phyloP scores from a whole-genome alignment of 2,329 filamentous ascomycete species.

The Zelopaecilomyces penicillatus region DNA sequence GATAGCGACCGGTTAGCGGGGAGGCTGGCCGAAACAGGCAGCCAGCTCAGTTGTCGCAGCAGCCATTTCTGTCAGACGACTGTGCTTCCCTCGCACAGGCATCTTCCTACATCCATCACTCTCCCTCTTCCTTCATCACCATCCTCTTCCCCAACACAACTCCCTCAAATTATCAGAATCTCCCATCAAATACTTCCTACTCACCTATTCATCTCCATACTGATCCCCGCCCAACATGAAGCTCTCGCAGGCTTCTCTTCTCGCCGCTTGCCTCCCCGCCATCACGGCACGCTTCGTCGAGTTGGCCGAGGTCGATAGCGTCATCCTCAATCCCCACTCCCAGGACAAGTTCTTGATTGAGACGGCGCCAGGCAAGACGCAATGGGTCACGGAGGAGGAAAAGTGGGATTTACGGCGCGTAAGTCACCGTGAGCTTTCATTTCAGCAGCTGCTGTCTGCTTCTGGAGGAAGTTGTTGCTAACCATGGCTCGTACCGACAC shows the following conservation, averaged over 20 bases:
- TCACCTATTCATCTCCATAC: no score
- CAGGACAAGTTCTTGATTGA: slow-evolving; percentile 61
- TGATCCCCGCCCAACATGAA: slow-evolving; percentile 34
- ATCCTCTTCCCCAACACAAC: no score
- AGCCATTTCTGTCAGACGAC: no score
- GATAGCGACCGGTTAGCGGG: no score
- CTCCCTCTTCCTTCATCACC: no score
- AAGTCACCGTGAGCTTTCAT: slow-evolving; percentile 22
- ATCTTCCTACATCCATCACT: no score
- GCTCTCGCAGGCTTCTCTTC: slow-evolving; percentile 41
- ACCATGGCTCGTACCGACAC: neutral
- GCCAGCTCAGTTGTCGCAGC: no score
- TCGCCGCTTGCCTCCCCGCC: slow-evolving; percentile 47
- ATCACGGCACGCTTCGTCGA: slow-evolving; percentile 50
- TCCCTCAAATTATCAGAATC: no score
- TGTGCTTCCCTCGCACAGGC: no score
- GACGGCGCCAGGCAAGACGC: slow-evolving; percentile 69
- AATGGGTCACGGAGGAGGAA: slow-evolving; percentile 87
- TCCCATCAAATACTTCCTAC: no score
- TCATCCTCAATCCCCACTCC: slow-evolving; percentile 37
- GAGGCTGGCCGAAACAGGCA: no score
- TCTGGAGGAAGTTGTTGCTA: slow-evolving; percentile 1
- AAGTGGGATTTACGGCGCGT: slow-evolving; percentile 88
- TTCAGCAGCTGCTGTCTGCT: neutral
- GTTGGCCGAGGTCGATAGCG: slow-evolving; percentile 39